Percentiles rank a stretch among this genome's conserved stretches.
These are phyloP conservation scores for Hanseniaspora clermontiae DNA, from an alignment of 805 yeast species.

Conservation along the genomic window DNA sequence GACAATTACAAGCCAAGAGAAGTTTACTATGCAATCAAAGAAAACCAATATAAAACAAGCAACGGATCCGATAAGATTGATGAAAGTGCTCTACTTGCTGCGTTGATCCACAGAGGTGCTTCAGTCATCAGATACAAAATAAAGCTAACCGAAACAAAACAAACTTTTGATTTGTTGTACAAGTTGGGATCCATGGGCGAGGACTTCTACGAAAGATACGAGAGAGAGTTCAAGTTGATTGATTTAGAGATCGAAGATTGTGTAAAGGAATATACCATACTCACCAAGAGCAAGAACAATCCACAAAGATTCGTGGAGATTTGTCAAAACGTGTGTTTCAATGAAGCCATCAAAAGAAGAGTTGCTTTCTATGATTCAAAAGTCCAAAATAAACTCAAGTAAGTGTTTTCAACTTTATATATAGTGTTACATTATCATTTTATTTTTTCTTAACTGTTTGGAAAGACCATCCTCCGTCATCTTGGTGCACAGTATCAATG, in stretches of 20 bases:
- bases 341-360: constrained; percentile 81
- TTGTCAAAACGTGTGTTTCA: constrained; percentile 81
- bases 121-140: constrained; percentile 77
- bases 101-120: constrained; percentile 58
- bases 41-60: constrained; percentile 24
- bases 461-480: constrained; percentile 44
- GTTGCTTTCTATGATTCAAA: constrained; percentile 15
- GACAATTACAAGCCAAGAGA: constrained; percentile 49
- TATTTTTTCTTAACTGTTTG: constrained; percentile 56
- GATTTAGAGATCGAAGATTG: constrained; percentile 72
- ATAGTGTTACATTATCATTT: background rate
- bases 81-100: constrained; percentile 63
- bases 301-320: constrained; percentile 59
- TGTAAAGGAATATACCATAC: constrained; percentile 57
- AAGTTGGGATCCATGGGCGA: constrained; percentile 88
- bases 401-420: background rate
- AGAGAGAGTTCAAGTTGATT: constrained; percentile 61
- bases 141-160: constrained; percentile 67
- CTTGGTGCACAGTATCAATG: constrained; percentile 32
- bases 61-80: constrained; percentile 43
- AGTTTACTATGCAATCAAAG: constrained; percentile 47
- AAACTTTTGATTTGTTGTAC: constrained; percentile 55
- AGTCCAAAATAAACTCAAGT: constrained; percentile 4
- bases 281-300: constrained; percentile 58
- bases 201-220: constrained; percentile 67